A percentile compares a stretch with the other conserved stretches of the same genome.
These are phyloP conservation scores for Ceratocystiopsis sp. DNA, from an alignment of 2,329 filamentous ascomycete species.

Conservation along the genomic window DNA sequence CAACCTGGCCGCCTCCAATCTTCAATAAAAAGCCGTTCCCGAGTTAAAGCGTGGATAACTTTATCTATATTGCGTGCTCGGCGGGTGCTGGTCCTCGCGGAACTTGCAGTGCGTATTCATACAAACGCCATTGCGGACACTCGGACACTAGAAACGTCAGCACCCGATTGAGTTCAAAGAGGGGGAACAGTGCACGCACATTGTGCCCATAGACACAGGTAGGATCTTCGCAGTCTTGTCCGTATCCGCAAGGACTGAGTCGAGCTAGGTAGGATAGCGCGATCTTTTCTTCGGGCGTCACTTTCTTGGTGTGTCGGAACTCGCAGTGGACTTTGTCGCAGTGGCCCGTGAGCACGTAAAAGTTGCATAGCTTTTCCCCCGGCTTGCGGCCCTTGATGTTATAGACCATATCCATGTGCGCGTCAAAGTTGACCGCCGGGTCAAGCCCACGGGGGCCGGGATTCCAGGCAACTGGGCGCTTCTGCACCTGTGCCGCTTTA, in stretches of 20 bases:
- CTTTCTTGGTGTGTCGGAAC: constrained; percentile 39
- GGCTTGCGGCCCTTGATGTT: constrained; percentile 38
- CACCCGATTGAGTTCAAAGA: not conserved
- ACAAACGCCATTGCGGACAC: constrained; percentile 32
- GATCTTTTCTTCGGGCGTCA: constrained; percentile 34
- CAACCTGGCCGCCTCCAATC: too few species aligned
- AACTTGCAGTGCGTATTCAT: constrained; percentile 40
- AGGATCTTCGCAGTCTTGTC: constrained; percentile 38
- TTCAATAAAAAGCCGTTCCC: constrained; percentile 1
- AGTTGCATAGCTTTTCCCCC: constrained; percentile 42
- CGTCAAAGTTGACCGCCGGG: constrained; percentile 22
- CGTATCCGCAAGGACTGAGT: constrained; percentile 37
- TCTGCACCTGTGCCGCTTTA: constrained; percentile 12
- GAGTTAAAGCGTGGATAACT: constrained; percentile 1
- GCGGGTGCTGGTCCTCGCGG: constrained; percentile 33
- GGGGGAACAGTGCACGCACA: constrained; percentile 15
- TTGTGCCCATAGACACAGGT: constrained; percentile 49
- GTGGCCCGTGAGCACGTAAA: constrained; percentile 40
- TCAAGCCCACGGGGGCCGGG: constrained; percentile 39
- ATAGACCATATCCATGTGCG: constrained; percentile 30
- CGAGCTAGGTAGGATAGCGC: constrained; percentile 39
- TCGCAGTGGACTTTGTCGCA: constrained; percentile 39
- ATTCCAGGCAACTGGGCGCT: constrained; percentile 24
- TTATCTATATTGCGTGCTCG: constrained; percentile 31
- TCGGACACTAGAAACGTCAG: constrained; percentile 28